Evolutionary conservation across 2,329 filamentous ascomycete genomes (phyloP).

Genomic region (Diaporthe velutina): DNA sequence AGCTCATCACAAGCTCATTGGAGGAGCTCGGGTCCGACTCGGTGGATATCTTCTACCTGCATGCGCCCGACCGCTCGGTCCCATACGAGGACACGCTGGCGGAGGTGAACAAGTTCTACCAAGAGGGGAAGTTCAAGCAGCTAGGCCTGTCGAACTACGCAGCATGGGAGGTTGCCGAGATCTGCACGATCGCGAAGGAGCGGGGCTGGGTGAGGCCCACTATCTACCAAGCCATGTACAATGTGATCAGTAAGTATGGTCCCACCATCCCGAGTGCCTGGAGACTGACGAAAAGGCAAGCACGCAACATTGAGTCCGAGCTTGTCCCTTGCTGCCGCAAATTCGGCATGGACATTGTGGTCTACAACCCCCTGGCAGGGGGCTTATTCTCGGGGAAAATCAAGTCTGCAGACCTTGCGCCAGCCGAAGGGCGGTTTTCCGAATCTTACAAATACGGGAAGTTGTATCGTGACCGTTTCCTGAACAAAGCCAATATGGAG

Average conservation of each 20-base stretch:
- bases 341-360: constrained; percentile 77
- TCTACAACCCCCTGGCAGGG: constrained; percentile 80
- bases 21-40: constrained; percentile 78
- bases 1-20: constrained; percentile 74
- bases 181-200: constrained; percentile 76
- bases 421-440: constrained; percentile 47
- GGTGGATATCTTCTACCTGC: not conserved
- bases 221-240: constrained; percentile 72
- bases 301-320: constrained; percentile 74
- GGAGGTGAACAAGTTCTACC: constrained; percentile 77
- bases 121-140: constrained; percentile 77
- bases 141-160: constrained; percentile 81
- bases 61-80: constrained; percentile 58
- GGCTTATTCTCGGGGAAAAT: constrained; percentile 77
- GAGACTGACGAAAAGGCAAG: constrained; percentile 55
- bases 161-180: constrained; percentile 82
- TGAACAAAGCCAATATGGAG: constrained; percentile 67
- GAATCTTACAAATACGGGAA: constrained; percentile 44
- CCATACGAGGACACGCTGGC: constrained; percentile 78
- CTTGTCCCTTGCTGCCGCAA: constrained; percentile 74
- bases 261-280: constrained; percentile 70
- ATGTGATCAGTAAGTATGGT: constrained; percentile 47
- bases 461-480: constrained; percentile 74
- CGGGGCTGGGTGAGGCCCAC: constrained; percentile 78
- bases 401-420: constrained; percentile 45